Evolutionary conservation across 2,329 filamentous ascomycete species (phyloP), one percentile per base, ranked within the genome.

Genomic region (Fusarium begoniae): DNA sequence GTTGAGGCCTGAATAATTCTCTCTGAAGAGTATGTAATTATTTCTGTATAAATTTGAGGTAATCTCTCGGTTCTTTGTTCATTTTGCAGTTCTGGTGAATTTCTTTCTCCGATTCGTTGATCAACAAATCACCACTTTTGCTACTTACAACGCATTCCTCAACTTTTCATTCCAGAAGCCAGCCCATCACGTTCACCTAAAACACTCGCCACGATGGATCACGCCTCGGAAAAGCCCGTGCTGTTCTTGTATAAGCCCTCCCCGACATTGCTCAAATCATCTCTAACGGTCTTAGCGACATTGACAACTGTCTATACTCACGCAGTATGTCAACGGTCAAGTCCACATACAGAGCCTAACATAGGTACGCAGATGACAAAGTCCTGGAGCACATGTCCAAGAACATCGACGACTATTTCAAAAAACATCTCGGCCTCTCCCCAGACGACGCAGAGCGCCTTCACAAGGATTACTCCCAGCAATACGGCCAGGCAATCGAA

Each of bases 401-500:
- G 50, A 86, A 98, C 66, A 98, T 98, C 79, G 86, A 90, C 78
- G 79, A 85, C 64, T 90, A 89, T 79, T 90, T 90, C 75, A 81
- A 85, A 55, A 87, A 86, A 47, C 94, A 98, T 82, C 89, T 98
- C 2, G 89, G 90, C 18, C 85, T 98, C 3, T 87, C 89, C 2
- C 86, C 87, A 69, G 88, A 94, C 55, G 95, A 98, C 63, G 96
- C 96, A 20, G 90, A 90, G 63, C 88, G 91, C 75, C 90, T 99
- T n/a, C 96, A 98, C 82, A 88, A 90, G 81, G 93, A 95, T 76
- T 99, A 99, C 85, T 99, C 98, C 84, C 92, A 91, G 78, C 94
- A 94, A 81, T 99, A 99, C 81, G 96, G 97, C n/a, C 90, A 99
- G 22, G 96, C 96, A 37, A 96, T 99, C 72, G 94, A 98, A 84